Evolutionary conservation across 495 filamentous ascomycete genomes (phyloP), one percentile per base, ranked within the genome.

Genomic region (Umbilicaria muhlenbergii): DNA sequence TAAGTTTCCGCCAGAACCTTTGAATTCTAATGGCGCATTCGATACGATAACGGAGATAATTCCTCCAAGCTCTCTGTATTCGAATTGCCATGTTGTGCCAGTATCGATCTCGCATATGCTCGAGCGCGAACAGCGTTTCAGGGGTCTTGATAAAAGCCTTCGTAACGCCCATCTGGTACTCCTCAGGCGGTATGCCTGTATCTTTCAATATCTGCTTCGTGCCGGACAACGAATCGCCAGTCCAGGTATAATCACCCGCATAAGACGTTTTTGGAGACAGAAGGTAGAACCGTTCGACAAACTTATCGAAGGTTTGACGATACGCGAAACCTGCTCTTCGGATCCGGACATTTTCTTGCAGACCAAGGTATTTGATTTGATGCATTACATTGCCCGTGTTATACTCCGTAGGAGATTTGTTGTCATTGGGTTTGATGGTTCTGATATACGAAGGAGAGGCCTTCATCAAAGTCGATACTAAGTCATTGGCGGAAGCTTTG

Each of bases 71-170:
- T 46, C 92, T 76, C 59, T 99, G 92, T 49, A 99, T 96, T 28
- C 92, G 75, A 39, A 87, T 94, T 6, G 91, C 89, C 91, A 99
- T 96, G 63, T 96, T 99, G 60, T 94, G 86, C 88, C 89, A 96
- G 62, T 95, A 96, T 17, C 83, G 73, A 58, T 96, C 92, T 48
- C 92, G 74, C 91, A 99, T 95, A 34, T 91, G 85, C 60, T 99
- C 92, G 14, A 99, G 69, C 8, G 91, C 92, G 53, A 99, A 99
- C 8, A 99, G 64, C 0, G 92, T 96, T 64, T 99, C 92, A 2
- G 92, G 92, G 0, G 92, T 92, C 60, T 99, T 99, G 67, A 99
- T 92, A 49, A 99, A 99, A 35, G 85, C 89, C 63, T 96, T 99
- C 5, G 81, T 86, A 33, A 92, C 83, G 62, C 92, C 92, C 73